Evolutionary conservation across 768 basidiomycete species (phyloP).

Genomic region (Suillus bovinus): DNA sequence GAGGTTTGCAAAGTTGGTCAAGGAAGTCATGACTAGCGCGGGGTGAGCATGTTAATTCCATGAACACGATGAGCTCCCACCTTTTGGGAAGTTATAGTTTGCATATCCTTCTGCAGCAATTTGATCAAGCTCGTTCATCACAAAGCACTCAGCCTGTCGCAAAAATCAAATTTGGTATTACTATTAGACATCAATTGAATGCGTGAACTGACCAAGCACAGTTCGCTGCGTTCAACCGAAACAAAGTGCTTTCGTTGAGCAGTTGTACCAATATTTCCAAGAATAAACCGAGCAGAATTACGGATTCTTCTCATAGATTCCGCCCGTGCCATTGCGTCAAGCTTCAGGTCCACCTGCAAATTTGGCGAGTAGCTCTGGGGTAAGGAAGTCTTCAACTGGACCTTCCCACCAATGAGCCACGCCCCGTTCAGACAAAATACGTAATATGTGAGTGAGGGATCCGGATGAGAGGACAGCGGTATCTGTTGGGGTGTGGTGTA

Average conservation of each 20-base stretch:
- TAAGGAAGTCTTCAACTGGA: slow-evolving; percentile 78
- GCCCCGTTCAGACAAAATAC: slow-evolving; percentile 71
- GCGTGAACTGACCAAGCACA: slow-evolving; percentile 60
- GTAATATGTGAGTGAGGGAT: slow-evolving; percentile 74
- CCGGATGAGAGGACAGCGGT: slow-evolving; percentile 61
- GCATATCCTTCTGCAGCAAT: slow-evolving; percentile 68
- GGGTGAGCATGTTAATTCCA: slow-evolving; percentile 5
- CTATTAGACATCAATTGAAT: neutral
- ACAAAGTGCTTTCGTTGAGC: slow-evolving; percentile 8
- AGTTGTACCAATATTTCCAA: slow-evolving; percentile 66
- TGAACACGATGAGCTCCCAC: slow-evolving; percentile 38
- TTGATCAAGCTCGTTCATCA: slow-evolving; percentile 84
- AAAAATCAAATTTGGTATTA: neutral
- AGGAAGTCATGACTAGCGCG: slow-evolving; percentile 61
- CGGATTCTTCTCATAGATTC: slow-evolving; percentile 83
- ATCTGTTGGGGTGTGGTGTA: slow-evolving; percentile 66
- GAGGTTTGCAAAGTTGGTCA: slow-evolving; percentile 78
- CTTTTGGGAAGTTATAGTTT: slow-evolving; percentile 79
- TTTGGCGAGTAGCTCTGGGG: slow-evolving; percentile 53
- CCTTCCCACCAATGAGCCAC: slow-evolving; percentile 92
- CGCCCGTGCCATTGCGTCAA: slow-evolving; percentile 79
- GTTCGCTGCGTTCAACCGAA: slow-evolving; percentile 36
- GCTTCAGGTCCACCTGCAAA: slow-evolving; percentile 39
- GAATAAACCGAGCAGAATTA: slow-evolving; percentile 82
- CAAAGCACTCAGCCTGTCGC: slow-evolving; percentile 74